Conservation (phyloP, 495 filamentous ascomycete genomes). For the Hypoxylon subgilvum region DNA sequence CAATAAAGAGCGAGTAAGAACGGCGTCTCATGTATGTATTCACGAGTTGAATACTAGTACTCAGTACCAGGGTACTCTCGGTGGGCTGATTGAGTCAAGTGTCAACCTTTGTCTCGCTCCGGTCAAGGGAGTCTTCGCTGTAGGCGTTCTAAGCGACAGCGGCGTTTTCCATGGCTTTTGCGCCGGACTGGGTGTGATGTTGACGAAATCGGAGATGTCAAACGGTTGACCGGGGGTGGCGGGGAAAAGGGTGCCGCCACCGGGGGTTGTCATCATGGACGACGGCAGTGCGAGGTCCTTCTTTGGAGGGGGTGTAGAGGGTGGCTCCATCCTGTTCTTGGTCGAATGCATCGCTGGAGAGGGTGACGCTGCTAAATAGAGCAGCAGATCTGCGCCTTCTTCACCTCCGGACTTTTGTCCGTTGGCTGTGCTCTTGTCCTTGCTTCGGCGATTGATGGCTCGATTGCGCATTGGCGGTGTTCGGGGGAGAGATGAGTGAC, state of each 20-base stretch:
- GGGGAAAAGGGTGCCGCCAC: conserved; percentile 66
- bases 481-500: conserved; percentile 77
- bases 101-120: conserved; percentile 50
- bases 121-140: conserved; percentile 51
- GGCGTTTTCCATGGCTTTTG: conserved; percentile 82
- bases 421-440: conserved; percentile 41
- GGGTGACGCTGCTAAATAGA: conserved; percentile 92
- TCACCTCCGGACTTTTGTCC: conserved; percentile 63
- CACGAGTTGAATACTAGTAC: too few relatives aligned
- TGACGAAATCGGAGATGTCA: conserved; percentile 96
- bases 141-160: conserved; percentile 48
- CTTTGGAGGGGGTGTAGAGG: conserved; percentile 86
- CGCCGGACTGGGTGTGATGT: conserved; percentile 93
- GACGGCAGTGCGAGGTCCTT: conserved; percentile 73
- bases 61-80: not conserved
- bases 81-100: conserved; percentile 48
- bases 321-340: conserved; percentile 65
- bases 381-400: conserved; percentile 86
- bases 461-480: conserved; percentile 76
- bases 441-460: conserved; percentile 47
- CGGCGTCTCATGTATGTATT: too few relatives aligned
- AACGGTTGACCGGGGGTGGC: conserved; percentile 71
- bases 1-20: too few relatives aligned
- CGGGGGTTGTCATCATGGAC: conserved; percentile 89
- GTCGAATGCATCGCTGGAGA: conserved; percentile 68